phyloP scores from a whole-genome alignment of 371 early-diverging fungal species.

The Mucor piriformis region DNA sequence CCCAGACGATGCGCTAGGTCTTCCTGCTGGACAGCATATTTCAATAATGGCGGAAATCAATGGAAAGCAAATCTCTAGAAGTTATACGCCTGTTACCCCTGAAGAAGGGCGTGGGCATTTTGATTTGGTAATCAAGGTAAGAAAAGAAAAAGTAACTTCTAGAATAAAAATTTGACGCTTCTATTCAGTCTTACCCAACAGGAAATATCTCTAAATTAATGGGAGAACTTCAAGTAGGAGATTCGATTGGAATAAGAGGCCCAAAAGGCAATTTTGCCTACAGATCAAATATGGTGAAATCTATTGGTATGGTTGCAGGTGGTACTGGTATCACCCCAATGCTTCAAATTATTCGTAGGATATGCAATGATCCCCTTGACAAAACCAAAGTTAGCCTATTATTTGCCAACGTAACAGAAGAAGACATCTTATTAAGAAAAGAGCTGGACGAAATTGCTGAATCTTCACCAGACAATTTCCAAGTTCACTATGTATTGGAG shows the following conservation, averaged over 20 bases:
- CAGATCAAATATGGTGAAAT: conserved; percentile 78
- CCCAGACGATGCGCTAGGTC: conserved; percentile 64
- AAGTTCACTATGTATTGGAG: conserved; percentile 84
- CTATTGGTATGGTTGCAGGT: conserved; percentile 94
- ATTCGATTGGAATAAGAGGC: conserved; percentile 81
- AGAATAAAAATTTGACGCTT: neutral
- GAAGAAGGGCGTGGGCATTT: conserved; percentile 81
- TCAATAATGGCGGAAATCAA: conserved; percentile 77
- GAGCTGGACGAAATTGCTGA: conserved; percentile 78
- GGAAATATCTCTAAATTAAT: conserved; percentile 87
- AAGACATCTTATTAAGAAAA: conserved; percentile 84
- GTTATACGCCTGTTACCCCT: conserved; percentile 86
- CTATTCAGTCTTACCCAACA: conserved; percentile 77
- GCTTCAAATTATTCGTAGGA: conserved; percentile 83
- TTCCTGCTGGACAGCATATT: conserved; percentile 91
- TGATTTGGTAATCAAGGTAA: conserved; percentile 89
- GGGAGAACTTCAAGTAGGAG: conserved; percentile 76
- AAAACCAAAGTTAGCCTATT: conserved; percentile 77
- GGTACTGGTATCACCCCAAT: conserved; percentile 95
- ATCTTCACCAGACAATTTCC: conserved; percentile 77
- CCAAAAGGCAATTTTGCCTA: conserved; percentile 93
- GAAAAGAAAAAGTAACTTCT: neutral
- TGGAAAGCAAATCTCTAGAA: conserved; percentile 80
- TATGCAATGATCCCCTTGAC: conserved; percentile 80
- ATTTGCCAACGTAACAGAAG: conserved; percentile 85